Conservation (phyloP, 2,329 filamentous ascomycete genomes). For the Aspergillus sergii region DNA sequence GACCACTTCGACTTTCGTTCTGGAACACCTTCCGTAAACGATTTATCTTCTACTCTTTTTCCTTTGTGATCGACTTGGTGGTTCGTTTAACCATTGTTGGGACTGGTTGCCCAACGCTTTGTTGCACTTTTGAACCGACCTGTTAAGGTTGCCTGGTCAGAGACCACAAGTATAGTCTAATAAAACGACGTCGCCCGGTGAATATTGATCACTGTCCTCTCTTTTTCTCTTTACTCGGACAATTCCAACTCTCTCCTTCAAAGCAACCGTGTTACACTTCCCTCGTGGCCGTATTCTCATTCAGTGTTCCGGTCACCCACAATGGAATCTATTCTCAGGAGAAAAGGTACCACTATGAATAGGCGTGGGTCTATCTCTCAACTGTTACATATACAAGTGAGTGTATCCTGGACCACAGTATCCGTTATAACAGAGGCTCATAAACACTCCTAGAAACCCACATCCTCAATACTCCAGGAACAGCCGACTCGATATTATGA, state of each 20-base stretch:
- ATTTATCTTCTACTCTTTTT: neutral
- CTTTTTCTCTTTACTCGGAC: no score
- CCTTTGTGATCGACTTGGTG: neutral
- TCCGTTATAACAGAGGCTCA: neutral
- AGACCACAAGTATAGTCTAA: neutral
- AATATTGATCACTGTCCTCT: neutral
- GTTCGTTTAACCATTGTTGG: neutral
- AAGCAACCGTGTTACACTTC: neutral
- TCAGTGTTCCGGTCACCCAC: neutral
- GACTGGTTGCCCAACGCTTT: conserved; percentile 14
- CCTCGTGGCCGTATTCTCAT: neutral
- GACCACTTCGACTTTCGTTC: conserved; percentile 4
- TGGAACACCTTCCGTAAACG: conserved; percentile 6
- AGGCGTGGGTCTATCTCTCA: conserved; percentile 10
- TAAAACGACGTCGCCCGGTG: neutral
- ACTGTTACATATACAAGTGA: conserved; percentile 21
- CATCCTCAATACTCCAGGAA: conserved; percentile 16
- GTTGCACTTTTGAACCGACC: neutral
- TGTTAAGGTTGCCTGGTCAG: neutral
- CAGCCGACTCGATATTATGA: conserved; percentile 32
- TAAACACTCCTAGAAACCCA: conserved; percentile 17
- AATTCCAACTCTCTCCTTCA: neutral
- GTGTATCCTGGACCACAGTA: neutral
- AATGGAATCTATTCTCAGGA: conserved; percentile 20
- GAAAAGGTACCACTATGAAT: conserved; percentile 11